These are phyloP conservation scores for Colletotrichum nymphaeae DNA, from an alignment of 2,329 filamentous ascomycete species.

Conservation along the genomic window DNA sequence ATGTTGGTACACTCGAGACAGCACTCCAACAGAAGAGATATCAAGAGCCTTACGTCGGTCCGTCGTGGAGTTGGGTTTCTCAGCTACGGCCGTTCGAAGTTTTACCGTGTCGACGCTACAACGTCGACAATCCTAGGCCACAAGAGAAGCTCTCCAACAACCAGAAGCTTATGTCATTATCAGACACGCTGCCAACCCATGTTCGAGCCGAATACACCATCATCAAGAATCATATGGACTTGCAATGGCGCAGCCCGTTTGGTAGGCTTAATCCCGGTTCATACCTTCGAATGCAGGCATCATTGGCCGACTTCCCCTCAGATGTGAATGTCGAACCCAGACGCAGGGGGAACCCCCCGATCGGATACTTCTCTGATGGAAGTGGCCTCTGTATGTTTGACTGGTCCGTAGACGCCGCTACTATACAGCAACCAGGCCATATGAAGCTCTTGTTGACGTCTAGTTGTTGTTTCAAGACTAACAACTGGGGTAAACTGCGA, in stretches of 20 bases:
- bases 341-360: neutral
- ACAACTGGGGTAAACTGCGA: neutral
- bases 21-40: neutral
- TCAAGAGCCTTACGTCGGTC: neutral
- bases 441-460: neutral
- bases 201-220: neutral
- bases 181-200: neutral
- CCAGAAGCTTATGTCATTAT: neutral
- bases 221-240: neutral
- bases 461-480: neutral
- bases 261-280: neutral
- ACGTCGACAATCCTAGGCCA: neutral
- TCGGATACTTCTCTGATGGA: neutral
- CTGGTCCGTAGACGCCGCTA: neutral
- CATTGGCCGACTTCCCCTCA: neutral
- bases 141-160: neutral
- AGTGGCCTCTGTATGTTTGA: neutral
- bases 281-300: neutral
- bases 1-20: neutral
- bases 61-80: slow-evolving; percentile 18
- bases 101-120: neutral
- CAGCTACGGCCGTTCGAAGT: neutral
- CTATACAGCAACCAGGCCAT: neutral
- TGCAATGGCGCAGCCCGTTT: neutral
- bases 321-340: neutral